Percentiles rank a stretch among this genome's conserved stretches.
phyloP scores from a whole-genome alignment of 306 rosid genomes.

The Castanea mollissima region DNA sequence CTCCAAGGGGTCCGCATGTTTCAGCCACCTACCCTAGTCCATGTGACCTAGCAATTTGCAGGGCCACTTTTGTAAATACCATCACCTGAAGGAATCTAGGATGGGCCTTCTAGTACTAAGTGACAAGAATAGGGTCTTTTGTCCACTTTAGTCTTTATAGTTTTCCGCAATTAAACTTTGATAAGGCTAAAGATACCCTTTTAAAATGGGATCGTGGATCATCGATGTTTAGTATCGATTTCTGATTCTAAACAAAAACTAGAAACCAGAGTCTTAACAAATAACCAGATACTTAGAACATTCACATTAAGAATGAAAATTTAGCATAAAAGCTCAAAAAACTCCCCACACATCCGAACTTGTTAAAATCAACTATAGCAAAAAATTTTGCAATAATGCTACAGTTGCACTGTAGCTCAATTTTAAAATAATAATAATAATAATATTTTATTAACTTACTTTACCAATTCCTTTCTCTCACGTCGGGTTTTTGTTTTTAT shows the following conservation, averaged over 20 bases:
- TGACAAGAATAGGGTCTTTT: neutral
- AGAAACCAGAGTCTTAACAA: neutral
- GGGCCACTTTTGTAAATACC: no score
- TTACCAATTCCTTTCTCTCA: no score
- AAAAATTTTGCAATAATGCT: no score
- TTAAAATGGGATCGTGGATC: neutral
- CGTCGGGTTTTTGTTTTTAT: no score
- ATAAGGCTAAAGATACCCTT: neutral
- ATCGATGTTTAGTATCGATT: no score
- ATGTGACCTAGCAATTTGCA: neutral
- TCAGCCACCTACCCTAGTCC: slow-evolving; percentile 19
- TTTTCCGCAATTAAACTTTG: neutral
- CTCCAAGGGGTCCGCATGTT: slow-evolving; percentile 5
- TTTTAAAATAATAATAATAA: no score
- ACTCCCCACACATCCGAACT: no score
- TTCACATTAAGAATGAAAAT: no score
- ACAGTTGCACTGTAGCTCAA: no score
- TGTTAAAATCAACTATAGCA: no score
- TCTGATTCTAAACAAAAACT: neutral
- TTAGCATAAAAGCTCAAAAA: no score
- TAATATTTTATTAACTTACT: no score
- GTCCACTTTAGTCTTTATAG: neutral
- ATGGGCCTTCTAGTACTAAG: neutral
- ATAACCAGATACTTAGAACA: neutral
- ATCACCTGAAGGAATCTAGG: neutral